Conservation (phyloP, 345 rosid species). For the Bruguiera gymnorhiza region DNA sequence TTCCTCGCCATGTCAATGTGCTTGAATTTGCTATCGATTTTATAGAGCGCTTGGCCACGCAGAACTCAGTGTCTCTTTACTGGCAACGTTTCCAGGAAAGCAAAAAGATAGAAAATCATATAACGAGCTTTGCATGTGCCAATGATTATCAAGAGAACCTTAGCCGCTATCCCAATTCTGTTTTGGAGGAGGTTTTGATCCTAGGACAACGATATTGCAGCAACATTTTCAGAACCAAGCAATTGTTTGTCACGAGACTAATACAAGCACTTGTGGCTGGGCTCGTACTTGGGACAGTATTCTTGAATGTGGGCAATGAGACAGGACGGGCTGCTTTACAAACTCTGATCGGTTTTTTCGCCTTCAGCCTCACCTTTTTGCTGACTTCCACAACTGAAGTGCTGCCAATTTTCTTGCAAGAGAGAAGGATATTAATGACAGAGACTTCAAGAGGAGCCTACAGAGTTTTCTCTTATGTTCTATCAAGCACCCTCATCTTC, state of each 20-base stretch:
- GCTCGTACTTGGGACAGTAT: conserved; percentile 67
- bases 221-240: conserved; percentile 82
- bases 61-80: conserved; percentile 15
- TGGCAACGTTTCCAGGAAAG: conserved; percentile 26
- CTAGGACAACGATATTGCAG: conserved; percentile 73
- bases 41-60: conserved; percentile 36
- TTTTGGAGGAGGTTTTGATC: conserved; percentile 51
- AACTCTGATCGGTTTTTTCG: conserved; percentile 74
- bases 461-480: conserved; percentile 63
- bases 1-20: conserved; percentile 70
- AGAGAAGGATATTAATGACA: conserved; percentile 67
- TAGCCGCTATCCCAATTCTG: conserved; percentile 42
- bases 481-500: conserved; percentile 65
- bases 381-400: conserved; percentile 88
- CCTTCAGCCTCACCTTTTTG: conserved; percentile 80
- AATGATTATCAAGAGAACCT: conserved; percentile 31
- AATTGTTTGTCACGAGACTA: conserved; percentile 65
- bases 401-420: conserved; percentile 81
- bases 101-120: conserved; percentile 8
- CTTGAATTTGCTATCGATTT: conserved; percentile 83
- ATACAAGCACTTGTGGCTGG: conserved; percentile 73
- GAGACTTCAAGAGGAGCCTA: conserved; percentile 85
- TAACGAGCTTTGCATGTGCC: conserved; percentile 23
- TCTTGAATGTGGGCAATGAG: conserved; percentile 55
- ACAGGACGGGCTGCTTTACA: conserved; percentile 44